These are phyloP conservation scores for Zoysia japonica DNA, from an alignment of 176 grass and related monocot genomes.

Conservation along the genomic window DNA sequence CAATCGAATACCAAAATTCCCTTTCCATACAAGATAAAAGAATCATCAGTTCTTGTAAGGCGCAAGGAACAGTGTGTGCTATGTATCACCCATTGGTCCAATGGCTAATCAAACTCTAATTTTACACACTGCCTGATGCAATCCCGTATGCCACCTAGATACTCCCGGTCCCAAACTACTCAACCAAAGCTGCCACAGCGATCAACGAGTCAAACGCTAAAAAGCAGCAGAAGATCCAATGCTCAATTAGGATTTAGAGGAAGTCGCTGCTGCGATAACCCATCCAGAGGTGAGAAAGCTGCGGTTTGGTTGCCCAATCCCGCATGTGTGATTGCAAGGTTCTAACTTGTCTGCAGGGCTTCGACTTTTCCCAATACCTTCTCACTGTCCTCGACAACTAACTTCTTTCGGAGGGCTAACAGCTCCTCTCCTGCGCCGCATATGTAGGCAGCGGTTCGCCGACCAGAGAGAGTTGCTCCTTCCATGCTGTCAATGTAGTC, in stretches of 20 bases:
- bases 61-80: slow-evolving; percentile 20
- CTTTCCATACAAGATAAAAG: neutral
- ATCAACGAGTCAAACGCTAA: neutral
- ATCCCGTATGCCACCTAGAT: slow-evolving; percentile 83
- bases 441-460: slow-evolving; percentile 75
- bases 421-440: slow-evolving; percentile 69
- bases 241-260: slow-evolving; percentile 35
- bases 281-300: neutral
- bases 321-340: neutral
- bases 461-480: slow-evolving; percentile 88
- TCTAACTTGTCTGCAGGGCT: slow-evolving; percentile 54
- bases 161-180: slow-evolving; percentile 12
- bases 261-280: slow-evolving; percentile 22
- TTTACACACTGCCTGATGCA: slow-evolving; percentile 65
- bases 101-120: slow-evolving; percentile 17
- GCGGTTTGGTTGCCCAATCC: slow-evolving; percentile 9
- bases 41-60: neutral
- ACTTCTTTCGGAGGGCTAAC: slow-evolving; percentile 58
- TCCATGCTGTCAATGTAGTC: slow-evolving; percentile 99
- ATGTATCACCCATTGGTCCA: slow-evolving; percentile 7
- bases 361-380: slow-evolving; percentile 35
- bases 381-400: slow-evolving; percentile 26
- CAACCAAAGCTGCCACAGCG: slow-evolving; percentile 2
- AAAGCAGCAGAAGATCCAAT: slow-evolving; percentile 24
- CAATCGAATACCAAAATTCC: neutral